Evolutionary conservation across 108 stramenopile genomes (phyloP).

Genomic region (Aurantiochytrium sp.): DNA sequence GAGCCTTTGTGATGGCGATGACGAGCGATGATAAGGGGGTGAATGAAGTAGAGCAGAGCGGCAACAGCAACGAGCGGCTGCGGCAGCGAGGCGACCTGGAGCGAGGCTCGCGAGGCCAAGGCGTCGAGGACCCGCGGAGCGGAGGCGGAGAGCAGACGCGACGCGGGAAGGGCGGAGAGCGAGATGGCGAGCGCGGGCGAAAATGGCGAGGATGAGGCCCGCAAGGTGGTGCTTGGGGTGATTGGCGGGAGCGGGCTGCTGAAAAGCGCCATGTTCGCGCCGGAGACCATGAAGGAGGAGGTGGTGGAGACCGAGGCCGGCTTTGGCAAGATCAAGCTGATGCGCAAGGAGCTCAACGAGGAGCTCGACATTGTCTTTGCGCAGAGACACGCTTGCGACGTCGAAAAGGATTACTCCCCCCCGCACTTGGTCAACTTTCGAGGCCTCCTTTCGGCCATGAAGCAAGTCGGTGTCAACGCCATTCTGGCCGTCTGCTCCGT

Average conservation of each 20-base stretch:
- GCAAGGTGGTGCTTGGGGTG: conserved; percentile 4
- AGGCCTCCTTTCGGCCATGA: background rate
- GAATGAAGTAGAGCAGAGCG: too few species aligned
- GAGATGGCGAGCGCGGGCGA: too few species aligned
- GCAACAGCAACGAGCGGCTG: too few species aligned
- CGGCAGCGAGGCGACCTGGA: too few species aligned
- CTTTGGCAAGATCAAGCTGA: background rate
- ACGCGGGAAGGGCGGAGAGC: too few species aligned
- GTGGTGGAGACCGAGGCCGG: background rate
- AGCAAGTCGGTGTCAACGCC: background rate
- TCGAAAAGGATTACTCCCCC: background rate
- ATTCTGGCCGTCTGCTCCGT: conserved; percentile 22
- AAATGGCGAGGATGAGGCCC: background rate
- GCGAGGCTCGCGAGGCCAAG: too few species aligned
- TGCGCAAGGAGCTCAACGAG: background rate
- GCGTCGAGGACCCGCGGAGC: too few species aligned
- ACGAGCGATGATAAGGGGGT: too few species aligned
- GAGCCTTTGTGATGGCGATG: too few species aligned
- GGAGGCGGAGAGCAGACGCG: too few species aligned
- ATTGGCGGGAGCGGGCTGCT: conserved; percentile 12
- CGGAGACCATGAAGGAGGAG: background rate
- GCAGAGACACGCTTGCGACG: conserved; percentile 5
- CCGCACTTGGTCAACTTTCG: conserved; percentile 20
- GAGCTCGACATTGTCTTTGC: conserved; percentile 9
- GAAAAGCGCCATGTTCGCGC: background rate